Conservation (phyloP, 768 basidiomycete genomes). For the Cyathus striatus region DNA sequence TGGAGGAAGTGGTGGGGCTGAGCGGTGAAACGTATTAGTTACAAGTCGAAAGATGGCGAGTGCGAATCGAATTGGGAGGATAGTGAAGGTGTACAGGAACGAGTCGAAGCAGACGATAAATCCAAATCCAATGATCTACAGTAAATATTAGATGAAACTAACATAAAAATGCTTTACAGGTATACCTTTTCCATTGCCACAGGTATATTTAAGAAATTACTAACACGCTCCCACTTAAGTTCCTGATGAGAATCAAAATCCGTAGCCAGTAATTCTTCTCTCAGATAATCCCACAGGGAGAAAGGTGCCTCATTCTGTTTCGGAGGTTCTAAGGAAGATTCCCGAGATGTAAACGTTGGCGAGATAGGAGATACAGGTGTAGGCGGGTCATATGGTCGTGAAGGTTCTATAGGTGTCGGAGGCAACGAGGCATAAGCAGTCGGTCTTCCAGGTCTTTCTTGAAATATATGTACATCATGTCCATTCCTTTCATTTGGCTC, state of each 20-base stretch:
- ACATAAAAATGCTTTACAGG: background rate
- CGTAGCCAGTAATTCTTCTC: slow-evolving; percentile 85
- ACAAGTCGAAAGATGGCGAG: slow-evolving; percentile 59
- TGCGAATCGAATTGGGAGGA: slow-evolving; percentile 84
- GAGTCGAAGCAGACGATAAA: slow-evolving; percentile 93
- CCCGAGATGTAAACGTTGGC: slow-evolving; percentile 13
- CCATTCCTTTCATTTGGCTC: slow-evolving; percentile 9
- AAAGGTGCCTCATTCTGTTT: slow-evolving; percentile 43
- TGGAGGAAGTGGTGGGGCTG: slow-evolving; percentile 61
- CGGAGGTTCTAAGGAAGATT: slow-evolving; percentile 12
- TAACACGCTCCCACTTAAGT: slow-evolving; percentile 92
- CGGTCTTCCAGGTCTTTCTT: slow-evolving; percentile 30
- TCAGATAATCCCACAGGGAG: slow-evolving; percentile 89
- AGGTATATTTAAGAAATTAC: slow-evolving; percentile 92
- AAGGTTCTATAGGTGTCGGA: slow-evolving; percentile 60
- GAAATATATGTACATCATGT: slow-evolving; percentile 15
- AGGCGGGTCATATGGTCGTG: slow-evolving; percentile 29
- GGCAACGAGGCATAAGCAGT: slow-evolving; percentile 70
- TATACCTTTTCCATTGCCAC: slow-evolving; percentile 87
- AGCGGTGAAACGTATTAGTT: slow-evolving; percentile 41
- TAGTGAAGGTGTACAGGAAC: slow-evolving; percentile 96
- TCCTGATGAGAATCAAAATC: slow-evolving; percentile 94
- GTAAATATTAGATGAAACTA: slow-evolving; percentile 4
- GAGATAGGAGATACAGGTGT: slow-evolving; percentile 23
- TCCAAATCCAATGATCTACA: slow-evolving; percentile 86